Evolutionary conservation across 495 filamentous ascomycete genomes (phyloP).

Genomic region (Lasiosphaeria miniovina): DNA sequence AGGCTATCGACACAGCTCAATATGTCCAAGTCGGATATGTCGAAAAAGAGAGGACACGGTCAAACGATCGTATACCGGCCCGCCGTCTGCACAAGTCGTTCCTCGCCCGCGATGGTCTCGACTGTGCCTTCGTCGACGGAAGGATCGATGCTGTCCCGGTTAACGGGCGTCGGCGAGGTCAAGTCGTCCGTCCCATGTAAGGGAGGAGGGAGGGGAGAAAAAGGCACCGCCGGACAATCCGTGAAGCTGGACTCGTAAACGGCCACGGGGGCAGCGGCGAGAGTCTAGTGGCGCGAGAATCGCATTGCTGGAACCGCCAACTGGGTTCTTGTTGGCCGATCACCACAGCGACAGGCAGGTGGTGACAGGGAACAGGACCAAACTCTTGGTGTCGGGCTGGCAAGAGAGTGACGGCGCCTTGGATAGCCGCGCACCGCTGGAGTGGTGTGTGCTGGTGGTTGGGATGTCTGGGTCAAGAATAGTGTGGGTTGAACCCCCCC

Average conservation of each 20-base stretch:
- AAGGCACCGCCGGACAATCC: conserved; percentile 13
- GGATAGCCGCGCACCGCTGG: not conserved
- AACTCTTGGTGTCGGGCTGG: conserved; percentile 5
- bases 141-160: conserved; percentile 21
- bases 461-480: not conserved
- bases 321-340: conserved; percentile 17
- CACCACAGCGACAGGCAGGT: conserved; percentile 9
- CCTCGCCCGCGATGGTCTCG: conserved; percentile 55
- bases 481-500: conserved; percentile 10
- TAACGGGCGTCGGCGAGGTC: conserved; percentile 15
- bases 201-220: conserved; percentile 9
- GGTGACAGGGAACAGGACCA: conserved; percentile 6
- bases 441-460: not conserved
- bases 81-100: conserved; percentile 46
- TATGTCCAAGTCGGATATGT: conserved; percentile 23
- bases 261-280: conserved; percentile 18
- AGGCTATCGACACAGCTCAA: conserved; percentile 34
- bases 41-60: conserved; percentile 15
- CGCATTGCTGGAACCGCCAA: conserved; percentile 23
- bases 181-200: conserved; percentile 8
- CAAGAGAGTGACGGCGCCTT: not conserved
- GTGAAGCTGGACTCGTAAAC: conserved; percentile 13
- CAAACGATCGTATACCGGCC: conserved; percentile 26
- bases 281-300: conserved; percentile 16
- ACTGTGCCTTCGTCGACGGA: conserved; percentile 39